Base-by-base conservation (phyloP, 2,329 filamentous ascomycete species). In the Exophiala sp. region DNA sequence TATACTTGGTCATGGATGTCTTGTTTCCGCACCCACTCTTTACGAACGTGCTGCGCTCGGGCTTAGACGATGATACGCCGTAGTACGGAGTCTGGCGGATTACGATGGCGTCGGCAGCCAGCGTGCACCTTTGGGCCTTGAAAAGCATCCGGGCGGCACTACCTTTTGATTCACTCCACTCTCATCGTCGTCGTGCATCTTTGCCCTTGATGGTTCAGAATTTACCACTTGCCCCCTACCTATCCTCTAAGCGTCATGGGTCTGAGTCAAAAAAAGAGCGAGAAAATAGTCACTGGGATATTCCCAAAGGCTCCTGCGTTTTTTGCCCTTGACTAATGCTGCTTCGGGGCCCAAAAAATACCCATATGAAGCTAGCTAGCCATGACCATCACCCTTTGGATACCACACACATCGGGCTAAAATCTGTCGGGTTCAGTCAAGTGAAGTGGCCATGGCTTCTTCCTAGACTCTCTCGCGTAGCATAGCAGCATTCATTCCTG, bases 401-500 rank as follows among this genome's bases (percentile, higher is more conserved):
- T 43, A 43, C 41, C 41, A 18, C 21, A 43, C n/a, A 29, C 24
- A 29, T 18, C 46, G 46, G 39, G 46, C 46, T 48, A 48, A 40
- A 35, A 47, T 16, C 18, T 20, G 18, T 47, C 34, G 44, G 20
- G 44, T 24, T 38, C 44, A 47, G 44, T 18, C 36, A 18, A 39
- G n/a, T 39, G 36, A 24, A 43, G 41, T 43, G 41, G 41, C 41
- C 41, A 43, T 43, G 20, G 41, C 41, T 43, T 43, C 40, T 11
- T 12, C 29, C 39, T 20, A 29, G 24, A 29, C 24, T 29, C 24
- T 40, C 40, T 43, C 41, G 41, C 41, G 29, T 43, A 18, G 41
- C 41, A 12, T 43, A 32, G 41, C 41, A 29, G 41, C 41, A 43
- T 10, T 14, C 20, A 12, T 18, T 24, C 20, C 7, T n/a, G 41